These are phyloP conservation scores for Houttuynia cordata DNA, from an alignment of 164 flowering plant species.

Conservation along the genomic window DNA sequence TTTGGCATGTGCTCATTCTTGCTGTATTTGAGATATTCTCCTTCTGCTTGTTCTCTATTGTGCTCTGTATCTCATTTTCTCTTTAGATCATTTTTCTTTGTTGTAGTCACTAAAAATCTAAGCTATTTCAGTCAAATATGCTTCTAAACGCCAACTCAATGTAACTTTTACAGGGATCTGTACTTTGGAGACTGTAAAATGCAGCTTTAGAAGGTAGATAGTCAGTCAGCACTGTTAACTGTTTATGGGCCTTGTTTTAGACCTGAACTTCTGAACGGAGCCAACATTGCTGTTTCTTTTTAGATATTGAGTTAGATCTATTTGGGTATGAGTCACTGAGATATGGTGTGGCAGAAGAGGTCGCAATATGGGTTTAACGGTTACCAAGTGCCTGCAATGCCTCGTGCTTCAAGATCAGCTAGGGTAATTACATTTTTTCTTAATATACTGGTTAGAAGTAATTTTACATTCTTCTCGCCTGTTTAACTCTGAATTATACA, in stretches of 20 bases:
- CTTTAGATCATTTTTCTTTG: no score
- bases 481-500: background rate
- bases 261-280: slow-evolving; percentile 8
- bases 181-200: background rate
- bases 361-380: slow-evolving; percentile 75
- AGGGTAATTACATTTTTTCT: slow-evolving; percentile 34
- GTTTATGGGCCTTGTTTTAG: background rate
- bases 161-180: background rate
- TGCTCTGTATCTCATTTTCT: no score
- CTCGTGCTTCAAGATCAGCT: slow-evolving; percentile 80
- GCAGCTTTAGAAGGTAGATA: no score
- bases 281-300: slow-evolving; percentile 7
- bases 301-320: slow-evolving; percentile 18
- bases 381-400: slow-evolving; percentile 61
- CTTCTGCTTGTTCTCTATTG: no score
- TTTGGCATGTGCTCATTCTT: no score
- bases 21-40: no score
- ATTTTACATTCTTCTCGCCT: background rate
- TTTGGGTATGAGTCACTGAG: slow-evolving; percentile 30
- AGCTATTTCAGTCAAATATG: no score
- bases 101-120: no score
- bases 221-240: slow-evolving; percentile 2
- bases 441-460: background rate
- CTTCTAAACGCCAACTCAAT: no score
- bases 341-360: slow-evolving; percentile 83